Evolutionary conservation across 78 protist genomes (phyloP).

Genomic region (Guillardia theta): DNA sequence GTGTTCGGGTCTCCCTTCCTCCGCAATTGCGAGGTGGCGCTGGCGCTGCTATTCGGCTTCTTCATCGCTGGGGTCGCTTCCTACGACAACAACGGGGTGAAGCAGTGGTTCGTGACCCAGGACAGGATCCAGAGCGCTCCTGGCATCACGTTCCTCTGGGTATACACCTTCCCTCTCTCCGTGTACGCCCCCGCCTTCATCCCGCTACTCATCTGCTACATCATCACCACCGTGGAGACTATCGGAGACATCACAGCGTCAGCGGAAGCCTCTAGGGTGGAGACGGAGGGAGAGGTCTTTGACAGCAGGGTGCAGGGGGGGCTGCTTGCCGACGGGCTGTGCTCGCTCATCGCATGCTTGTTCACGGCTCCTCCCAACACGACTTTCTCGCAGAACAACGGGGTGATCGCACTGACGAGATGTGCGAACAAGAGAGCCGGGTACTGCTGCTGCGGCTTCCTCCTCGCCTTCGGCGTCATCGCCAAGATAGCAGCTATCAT

Average conservation of each 20-base stretch:
- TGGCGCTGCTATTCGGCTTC: not conserved
- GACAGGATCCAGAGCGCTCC: not conserved
- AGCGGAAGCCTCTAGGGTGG: not conserved
- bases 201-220: constrained; percentile 32
- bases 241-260: constrained; percentile 31
- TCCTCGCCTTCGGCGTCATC: not conserved
- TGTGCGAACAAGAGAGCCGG: constrained; percentile 43
- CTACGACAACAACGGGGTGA: not conserved
- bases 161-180: not conserved
- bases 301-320: constrained; percentile 47
- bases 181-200: not conserved
- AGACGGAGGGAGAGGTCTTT: not conserved
- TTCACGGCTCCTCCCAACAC: constrained; percentile 32
- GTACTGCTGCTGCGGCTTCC: constrained; percentile 25
- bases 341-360: constrained; percentile 6
- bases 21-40: not conserved
- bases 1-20: constrained; percentile 10
- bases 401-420: constrained; percentile 27
- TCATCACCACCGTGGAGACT: constrained; percentile 47
- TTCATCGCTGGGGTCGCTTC: not conserved
- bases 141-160: not conserved
- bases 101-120: not conserved
- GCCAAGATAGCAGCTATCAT: not conserved
- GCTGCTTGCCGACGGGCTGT: constrained; percentile 37
- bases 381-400: constrained; percentile 53